Conservation (phyloP, 257 asterid genomes). For the Rehmannia glutinosa region DNA sequence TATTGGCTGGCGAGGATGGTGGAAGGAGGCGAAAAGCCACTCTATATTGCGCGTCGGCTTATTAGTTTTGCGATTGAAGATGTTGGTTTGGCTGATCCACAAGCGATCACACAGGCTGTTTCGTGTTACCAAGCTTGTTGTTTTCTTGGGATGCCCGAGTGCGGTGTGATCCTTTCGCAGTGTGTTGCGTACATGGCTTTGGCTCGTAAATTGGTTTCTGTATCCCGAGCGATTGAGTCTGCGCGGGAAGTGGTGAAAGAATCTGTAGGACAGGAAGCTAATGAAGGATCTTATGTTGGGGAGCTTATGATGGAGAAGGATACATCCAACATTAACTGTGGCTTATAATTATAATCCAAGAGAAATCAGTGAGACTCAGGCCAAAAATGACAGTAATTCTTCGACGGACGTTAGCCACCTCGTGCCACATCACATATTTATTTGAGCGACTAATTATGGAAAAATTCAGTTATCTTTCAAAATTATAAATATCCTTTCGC, state of each 20-base stretch:
- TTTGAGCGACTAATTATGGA: no score
- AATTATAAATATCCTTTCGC: no score
- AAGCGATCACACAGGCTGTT: conserved; percentile 68
- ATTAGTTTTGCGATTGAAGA: conserved; percentile 71
- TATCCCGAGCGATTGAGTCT: conserved; percentile 49
- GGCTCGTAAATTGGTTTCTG: conserved; percentile 73
- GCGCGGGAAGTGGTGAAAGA: conserved; percentile 66
- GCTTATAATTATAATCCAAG: no score
- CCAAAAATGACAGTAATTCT: no score
- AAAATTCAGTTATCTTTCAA: no score
- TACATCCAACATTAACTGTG: no score
- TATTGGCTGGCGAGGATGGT: conserved; percentile 83
- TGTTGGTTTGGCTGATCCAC: conserved; percentile 76
- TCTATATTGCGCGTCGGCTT: conserved; percentile 70
- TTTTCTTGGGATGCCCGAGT: conserved; percentile 76
- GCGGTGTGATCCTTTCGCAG: conserved; percentile 62
- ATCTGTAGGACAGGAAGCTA: conserved; percentile 69
- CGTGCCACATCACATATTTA: no score
- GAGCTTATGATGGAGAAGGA: no score
- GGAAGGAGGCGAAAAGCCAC: no score
- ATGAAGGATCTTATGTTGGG: no score
- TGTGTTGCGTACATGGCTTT: conserved; percentile 65
- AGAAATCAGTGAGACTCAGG: no score
- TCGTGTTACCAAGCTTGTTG: conserved; percentile 82
- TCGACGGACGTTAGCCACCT: no score